Evolutionary conservation across 2,329 filamentous ascomycete species (phyloP).

Genomic region (Claviceps citrina): DNA sequence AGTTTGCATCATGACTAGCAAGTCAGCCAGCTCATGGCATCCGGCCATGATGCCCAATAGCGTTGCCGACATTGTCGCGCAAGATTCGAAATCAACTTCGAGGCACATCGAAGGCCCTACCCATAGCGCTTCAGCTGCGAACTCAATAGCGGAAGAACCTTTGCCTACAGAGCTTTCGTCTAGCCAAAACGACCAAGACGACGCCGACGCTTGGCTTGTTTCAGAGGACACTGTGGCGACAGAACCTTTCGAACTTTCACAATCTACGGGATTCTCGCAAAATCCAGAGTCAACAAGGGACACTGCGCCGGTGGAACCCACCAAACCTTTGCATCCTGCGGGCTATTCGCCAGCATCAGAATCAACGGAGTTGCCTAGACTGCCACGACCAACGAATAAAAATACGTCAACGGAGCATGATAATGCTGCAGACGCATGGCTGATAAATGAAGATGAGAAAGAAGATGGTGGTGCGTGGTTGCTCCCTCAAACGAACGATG

Average conservation of each 20-base stretch:
- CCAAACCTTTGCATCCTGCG: background rate
- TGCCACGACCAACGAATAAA: background rate
- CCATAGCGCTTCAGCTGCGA: background rate
- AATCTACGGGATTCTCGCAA: background rate
- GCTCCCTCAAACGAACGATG: slow-evolving; percentile 6
- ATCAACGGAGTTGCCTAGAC: background rate
- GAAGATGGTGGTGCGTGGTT: slow-evolving; percentile 13
- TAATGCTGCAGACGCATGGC: slow-evolving; percentile 1
- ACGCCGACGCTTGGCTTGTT: slow-evolving; percentile 12
- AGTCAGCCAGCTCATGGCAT: slow-evolving; percentile 24
- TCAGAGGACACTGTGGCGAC: slow-evolving; percentile 7
- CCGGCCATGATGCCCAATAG: slow-evolving; percentile 25
- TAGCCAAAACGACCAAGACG: slow-evolving; percentile 5
- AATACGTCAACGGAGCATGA: background rate
- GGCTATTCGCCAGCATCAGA: background rate
- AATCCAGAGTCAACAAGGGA: background rate
- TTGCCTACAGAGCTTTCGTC: background rate
- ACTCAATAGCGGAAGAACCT: background rate
- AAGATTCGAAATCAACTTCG: background rate
- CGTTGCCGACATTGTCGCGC: slow-evolving; percentile 2
- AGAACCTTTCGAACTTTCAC: background rate
- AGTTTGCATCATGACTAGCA: slow-evolving; percentile 21
- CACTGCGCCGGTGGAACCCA: background rate
- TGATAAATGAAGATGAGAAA: slow-evolving; percentile 7
- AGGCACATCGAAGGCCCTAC: background rate